Evolutionary conservation across 163 green algal species (phyloP).

Genomic region (Smithsoniella earleae): DNA sequence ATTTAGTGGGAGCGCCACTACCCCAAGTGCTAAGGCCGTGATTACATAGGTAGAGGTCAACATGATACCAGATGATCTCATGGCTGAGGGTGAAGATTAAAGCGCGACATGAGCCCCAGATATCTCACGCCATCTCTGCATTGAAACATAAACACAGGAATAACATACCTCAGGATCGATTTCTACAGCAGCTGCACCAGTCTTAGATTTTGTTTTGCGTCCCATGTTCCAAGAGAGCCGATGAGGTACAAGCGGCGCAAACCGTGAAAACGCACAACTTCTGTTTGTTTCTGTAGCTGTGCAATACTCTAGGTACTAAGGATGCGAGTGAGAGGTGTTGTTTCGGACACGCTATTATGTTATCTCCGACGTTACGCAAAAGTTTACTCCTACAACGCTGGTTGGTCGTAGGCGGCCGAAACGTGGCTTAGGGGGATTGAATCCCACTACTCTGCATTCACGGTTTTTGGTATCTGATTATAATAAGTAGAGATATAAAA

Average conservation of each 20-base stretch:
- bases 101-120: too few relatives aligned
- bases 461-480: too few relatives aligned
- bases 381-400: neutral
- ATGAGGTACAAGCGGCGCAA: neutral
- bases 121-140: too few relatives aligned
- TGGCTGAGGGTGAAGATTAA: neutral
- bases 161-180: conserved; percentile 5
- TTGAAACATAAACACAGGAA: too few relatives aligned
- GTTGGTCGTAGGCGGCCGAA: too few relatives aligned
- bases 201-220: neutral
- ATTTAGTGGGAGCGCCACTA: too few relatives aligned
- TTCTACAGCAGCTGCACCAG: neutral
- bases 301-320: neutral
- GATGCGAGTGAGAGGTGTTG: neutral
- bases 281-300: too few relatives aligned
- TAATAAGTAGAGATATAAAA: too few relatives aligned
- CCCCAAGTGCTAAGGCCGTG: neutral
- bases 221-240: neutral
- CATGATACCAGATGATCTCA: neutral
- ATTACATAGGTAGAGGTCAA: neutral
- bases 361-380: neutral
- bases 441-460: too few relatives aligned
- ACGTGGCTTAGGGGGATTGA: too few relatives aligned
- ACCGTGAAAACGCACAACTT: neutral
- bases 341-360: neutral